phyloP scores from a whole-genome alignment of 2,329 filamentous ascomycete species.

The Colletotrichum ledebouriae region DNA sequence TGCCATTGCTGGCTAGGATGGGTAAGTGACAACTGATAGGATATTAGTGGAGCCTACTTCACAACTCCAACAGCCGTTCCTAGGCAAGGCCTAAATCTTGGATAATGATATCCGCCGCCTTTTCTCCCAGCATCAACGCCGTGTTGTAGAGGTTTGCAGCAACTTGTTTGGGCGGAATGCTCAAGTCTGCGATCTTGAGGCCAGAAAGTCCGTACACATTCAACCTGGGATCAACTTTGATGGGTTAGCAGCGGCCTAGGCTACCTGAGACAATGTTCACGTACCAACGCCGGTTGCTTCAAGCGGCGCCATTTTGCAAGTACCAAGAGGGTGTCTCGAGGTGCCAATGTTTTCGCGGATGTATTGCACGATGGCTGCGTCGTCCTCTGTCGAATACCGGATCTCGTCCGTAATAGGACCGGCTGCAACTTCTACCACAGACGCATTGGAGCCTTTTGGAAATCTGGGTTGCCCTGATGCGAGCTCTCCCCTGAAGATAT shows the following conservation, averaged over 20 bases:
- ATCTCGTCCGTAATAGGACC: constrained; percentile 50
- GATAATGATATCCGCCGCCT: constrained; percentile 58
- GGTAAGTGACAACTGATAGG: too few relatives aligned
- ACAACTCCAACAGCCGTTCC: not conserved
- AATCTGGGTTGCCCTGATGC: constrained; percentile 60
- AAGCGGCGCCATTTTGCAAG: constrained; percentile 59
- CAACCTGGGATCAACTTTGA: constrained; percentile 53
- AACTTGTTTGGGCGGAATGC: constrained; percentile 55
- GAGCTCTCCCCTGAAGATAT: constrained; percentile 64
- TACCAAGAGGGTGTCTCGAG: constrained; percentile 61
- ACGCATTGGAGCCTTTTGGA: constrained; percentile 55
- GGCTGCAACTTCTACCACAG: constrained; percentile 44
- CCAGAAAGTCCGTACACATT: constrained; percentile 58
- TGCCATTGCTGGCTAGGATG: not conserved
- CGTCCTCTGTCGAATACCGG: constrained; percentile 63
- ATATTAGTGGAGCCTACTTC: not conserved
- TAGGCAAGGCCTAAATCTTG: constrained; percentile 49
- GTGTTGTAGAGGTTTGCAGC: constrained; percentile 63
- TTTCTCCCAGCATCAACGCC: constrained; percentile 60
- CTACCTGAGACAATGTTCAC: not conserved
- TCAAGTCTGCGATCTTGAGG: constrained; percentile 58
- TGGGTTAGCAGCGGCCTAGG: not conserved
- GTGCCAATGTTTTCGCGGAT: constrained; percentile 57
- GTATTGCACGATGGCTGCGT: constrained; percentile 61
- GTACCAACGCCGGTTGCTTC: constrained; percentile 49